These are phyloP conservation scores for Phytophthora idaei DNA, from an alignment of 352 stramenopile species.

Conservation along the genomic window DNA sequence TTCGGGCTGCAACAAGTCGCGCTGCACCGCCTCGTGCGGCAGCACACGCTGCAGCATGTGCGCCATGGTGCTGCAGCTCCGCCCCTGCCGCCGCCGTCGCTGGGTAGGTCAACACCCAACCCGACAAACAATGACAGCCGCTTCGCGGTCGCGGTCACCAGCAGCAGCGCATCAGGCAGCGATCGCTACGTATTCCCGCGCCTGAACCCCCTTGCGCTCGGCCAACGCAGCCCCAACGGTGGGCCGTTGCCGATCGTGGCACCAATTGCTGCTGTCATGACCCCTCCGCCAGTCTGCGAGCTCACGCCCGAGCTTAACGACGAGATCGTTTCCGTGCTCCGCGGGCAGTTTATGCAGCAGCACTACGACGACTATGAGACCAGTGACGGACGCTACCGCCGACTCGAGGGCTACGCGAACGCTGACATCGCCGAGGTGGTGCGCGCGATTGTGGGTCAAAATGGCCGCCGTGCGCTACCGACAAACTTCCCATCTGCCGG, in stretches of 20 bases:
- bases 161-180: constrained; percentile 1
- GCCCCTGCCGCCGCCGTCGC: background rate
- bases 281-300: constrained; percentile 19
- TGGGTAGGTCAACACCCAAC: background rate
- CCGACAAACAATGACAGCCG: constrained; percentile 11
- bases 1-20: constrained; percentile 72
- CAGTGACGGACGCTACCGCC: constrained; percentile 21
- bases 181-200: constrained; percentile 36
- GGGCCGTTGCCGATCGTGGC: constrained; percentile 5
- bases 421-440: constrained; percentile 67
- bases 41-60: constrained; percentile 25
- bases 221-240: constrained; percentile 19
- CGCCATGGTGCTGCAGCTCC: background rate
- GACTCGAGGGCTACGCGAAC: constrained; percentile 46
- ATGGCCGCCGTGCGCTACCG: constrained; percentile 46
- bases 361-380: constrained; percentile 30
- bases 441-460: constrained; percentile 54
- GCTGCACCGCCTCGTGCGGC: constrained; percentile 65
- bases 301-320: constrained; percentile 59
- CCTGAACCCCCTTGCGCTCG: constrained; percentile 32
- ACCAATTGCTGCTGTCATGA: constrained; percentile 10
- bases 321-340: constrained; percentile 52
- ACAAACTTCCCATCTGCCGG: constrained; percentile 46
- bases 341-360: constrained; percentile 59
- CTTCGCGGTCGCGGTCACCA: constrained; percentile 7